phyloP scores from a whole-genome alignment of 139 green algal species.

The Deuterostichococcus epilithicus region DNA sequence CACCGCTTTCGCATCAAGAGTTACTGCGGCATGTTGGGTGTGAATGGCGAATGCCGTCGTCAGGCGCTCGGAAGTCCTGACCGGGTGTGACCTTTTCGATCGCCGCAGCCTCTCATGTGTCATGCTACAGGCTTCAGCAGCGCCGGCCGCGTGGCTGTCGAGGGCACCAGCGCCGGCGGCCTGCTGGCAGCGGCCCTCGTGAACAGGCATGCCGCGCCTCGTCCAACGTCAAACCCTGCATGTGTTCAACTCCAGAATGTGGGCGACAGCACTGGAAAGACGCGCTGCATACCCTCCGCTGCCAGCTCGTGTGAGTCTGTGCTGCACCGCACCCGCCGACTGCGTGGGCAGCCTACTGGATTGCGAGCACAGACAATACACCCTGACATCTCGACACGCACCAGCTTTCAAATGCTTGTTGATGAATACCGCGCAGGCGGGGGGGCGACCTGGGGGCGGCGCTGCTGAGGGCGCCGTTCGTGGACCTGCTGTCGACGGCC shows the following conservation, averaged over 20 bases:
- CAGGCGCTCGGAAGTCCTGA: no score
- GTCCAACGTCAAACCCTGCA: no score
- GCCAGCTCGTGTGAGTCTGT: background rate
- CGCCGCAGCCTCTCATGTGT: background rate
- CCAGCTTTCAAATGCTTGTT: background rate
- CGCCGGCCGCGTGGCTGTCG: conserved; percentile 19
- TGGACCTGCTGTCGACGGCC: conserved; percentile 49
- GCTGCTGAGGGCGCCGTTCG: conserved; percentile 52
- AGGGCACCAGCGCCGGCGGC: conserved; percentile 38
- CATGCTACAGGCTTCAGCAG: conserved; percentile 16
- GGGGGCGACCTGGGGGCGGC: conserved; percentile 39
- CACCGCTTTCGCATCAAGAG: background rate
- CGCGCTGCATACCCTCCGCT: background rate
- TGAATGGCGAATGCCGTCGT: background rate
- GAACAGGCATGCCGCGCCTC: conserved; percentile 8
- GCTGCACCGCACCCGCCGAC: background rate
- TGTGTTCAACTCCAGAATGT: no score
- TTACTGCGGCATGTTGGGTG: background rate
- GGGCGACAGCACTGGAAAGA: no score
- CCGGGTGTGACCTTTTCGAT: no score
- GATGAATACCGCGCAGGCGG: background rate
- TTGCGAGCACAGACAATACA: background rate
- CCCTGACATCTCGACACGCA: background rate
- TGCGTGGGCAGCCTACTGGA: background rate
- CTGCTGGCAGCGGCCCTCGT: conserved; percentile 26